phyloP scores from a whole-genome alignment of 1,284 basidiomycete genomes.

The Pseudozyma sp. region DNA sequence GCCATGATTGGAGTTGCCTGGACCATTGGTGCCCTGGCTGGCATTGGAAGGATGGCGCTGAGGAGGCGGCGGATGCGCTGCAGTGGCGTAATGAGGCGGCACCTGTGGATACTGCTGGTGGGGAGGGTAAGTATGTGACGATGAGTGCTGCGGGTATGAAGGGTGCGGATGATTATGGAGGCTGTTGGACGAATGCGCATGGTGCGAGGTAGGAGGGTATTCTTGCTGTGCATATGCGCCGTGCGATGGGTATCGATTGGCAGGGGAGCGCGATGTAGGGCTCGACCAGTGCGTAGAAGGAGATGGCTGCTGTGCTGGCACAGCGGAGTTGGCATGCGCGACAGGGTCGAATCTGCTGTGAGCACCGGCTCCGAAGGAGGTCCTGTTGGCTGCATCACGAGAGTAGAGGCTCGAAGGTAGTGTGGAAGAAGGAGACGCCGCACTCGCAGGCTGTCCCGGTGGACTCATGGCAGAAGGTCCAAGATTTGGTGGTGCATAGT shows the following conservation, averaged over 20 bases:
- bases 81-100: conserved; percentile 18
- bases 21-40: conserved; percentile 4
- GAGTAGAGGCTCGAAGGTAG: conserved; percentile 36
- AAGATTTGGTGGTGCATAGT: conserved; percentile 19
- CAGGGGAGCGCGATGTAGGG: conserved; percentile 33
- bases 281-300: conserved; percentile 49
- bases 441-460: conserved; percentile 33
- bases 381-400: conserved; percentile 28
- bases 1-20: conserved; percentile 15
- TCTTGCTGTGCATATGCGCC: conserved; percentile 25
- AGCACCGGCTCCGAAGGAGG: conserved; percentile 28
- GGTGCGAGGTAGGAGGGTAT: conserved; percentile 25
- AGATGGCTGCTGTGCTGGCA: conserved; percentile 25
- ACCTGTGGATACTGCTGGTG: conserved; percentile 28
- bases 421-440: conserved; percentile 26
- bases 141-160: conserved; percentile 27
- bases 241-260: conserved; percentile 32
- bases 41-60: conserved; percentile 31
- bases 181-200: conserved; percentile 11
- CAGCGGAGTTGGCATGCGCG: conserved; percentile 5
- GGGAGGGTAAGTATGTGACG: conserved; percentile 20
- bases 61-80: conserved; percentile 6
- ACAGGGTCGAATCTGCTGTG: conserved; percentile 29
- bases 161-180: conserved; percentile 32
- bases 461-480: conserved; percentile 32